phyloP scores from a whole-genome alignment of 208 protist genomes.

The Acanthamoeba lenticulata region DNA sequence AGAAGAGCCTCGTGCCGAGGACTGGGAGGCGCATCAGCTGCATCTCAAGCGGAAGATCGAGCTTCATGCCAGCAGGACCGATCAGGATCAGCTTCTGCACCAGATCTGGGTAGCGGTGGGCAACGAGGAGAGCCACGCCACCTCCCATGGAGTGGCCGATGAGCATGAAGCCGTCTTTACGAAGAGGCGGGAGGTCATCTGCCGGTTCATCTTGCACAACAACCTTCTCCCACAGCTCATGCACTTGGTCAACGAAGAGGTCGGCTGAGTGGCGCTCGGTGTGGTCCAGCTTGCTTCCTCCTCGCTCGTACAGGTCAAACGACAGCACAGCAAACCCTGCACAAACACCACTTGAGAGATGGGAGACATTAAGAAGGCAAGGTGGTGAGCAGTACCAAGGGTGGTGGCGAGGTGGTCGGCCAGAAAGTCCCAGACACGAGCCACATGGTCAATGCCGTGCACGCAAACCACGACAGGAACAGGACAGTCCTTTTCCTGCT shows the following conservation, averaged over 20 bases:
- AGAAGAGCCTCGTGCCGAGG: background rate
- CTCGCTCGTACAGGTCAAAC: constrained; percentile 22
- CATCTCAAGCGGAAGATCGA: background rate
- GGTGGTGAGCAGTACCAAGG: background rate
- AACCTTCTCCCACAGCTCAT: background rate
- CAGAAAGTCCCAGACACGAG: constrained; percentile 9
- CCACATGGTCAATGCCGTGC: background rate
- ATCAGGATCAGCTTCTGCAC: constrained; percentile 2
- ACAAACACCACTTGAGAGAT: no score
- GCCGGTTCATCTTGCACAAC: background rate
- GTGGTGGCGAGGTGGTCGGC: background rate
- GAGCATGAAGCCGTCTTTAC: background rate
- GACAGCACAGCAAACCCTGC: background rate
- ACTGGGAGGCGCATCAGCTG: background rate
- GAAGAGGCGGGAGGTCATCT: background rate
- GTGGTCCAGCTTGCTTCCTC: background rate
- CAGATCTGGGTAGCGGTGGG: background rate
- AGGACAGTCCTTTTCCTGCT: no score
- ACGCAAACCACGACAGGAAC: background rate
- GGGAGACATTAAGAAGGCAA: background rate
- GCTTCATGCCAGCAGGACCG: constrained; percentile 3
- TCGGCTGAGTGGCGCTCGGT: background rate
- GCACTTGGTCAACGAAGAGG: constrained; percentile 7
- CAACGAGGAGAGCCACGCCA: background rate
- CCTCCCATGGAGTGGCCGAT: constrained; percentile 11